phyloP scores from a whole-genome alignment of 1,284 basidiomycete genomes.

The Cryptococcus floricola region DNA sequence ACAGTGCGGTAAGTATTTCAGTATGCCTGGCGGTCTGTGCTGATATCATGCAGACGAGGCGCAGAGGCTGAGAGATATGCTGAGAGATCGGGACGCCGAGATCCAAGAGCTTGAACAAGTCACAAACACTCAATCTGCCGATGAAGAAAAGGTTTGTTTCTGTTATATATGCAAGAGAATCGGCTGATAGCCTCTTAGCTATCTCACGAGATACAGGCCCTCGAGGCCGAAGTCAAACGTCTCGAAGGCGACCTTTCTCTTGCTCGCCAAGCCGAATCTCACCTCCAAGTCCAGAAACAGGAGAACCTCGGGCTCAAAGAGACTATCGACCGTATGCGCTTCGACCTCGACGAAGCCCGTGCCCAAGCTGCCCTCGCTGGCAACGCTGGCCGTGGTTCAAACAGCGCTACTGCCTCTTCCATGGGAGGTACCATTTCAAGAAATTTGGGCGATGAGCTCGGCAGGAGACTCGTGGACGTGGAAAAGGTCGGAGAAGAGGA shows the following conservation, averaged over 20 bases:
- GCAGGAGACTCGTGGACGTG: conserved; percentile 55
- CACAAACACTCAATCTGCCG: conserved; percentile 56
- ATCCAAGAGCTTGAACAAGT: conserved; percentile 63
- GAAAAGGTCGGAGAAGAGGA: conserved; percentile 39
- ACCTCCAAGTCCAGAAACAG: conserved; percentile 82
- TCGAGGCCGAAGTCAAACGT: conserved; percentile 62
- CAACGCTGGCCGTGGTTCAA: conserved; percentile 18
- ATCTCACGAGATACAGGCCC: conserved; percentile 59
- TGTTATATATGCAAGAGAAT: not conserved
- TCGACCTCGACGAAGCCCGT: conserved; percentile 83
- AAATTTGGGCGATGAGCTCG: conserved; percentile 74
- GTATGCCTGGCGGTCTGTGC: not conserved
- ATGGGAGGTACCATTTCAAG: conserved; percentile 63
- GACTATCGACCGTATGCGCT: conserved; percentile 84
- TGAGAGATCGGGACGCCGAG: conserved; percentile 67
- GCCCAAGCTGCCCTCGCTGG: conserved; percentile 34
- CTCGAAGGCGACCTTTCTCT: conserved; percentile 65
- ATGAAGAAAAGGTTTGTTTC: conserved; percentile 54
- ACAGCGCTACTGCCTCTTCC: conserved; percentile 13
- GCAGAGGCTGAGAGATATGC: conserved; percentile 68
- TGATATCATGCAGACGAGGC: conserved; percentile 59
- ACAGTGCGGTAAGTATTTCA: conserved; percentile 62
- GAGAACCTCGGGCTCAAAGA: conserved; percentile 86
- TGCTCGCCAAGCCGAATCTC: conserved; percentile 65
- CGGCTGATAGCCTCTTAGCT: conserved; percentile 22